These are phyloP conservation scores for Pezicula rhizophila DNA, from an alignment of 2,329 filamentous ascomycete genomes.

Conservation along the genomic window DNA sequence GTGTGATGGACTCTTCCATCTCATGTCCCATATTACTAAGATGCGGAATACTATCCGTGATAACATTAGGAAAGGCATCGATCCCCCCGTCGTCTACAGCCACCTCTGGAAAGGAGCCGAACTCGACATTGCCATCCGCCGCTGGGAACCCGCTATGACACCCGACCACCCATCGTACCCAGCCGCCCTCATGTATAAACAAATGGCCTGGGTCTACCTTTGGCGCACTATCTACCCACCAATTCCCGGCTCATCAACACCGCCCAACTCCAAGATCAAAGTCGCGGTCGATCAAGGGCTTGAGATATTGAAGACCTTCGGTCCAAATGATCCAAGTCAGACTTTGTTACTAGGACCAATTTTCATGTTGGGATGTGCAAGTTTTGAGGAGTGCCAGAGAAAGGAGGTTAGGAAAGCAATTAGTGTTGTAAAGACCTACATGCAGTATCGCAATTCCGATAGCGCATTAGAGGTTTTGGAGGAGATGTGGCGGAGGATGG, in stretches of 20 bases:
- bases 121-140: slow-evolving; percentile 68
- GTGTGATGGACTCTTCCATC: slow-evolving; percentile 72
- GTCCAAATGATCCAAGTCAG: slow-evolving; percentile 51
- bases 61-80: slow-evolving; percentile 54
- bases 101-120: slow-evolving; percentile 67
- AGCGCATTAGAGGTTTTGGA: slow-evolving; percentile 47
- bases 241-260: slow-evolving; percentile 29
- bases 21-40: slow-evolving; percentile 72
- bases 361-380: slow-evolving; percentile 54
- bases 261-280: slow-evolving; percentile 33
- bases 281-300: slow-evolving; percentile 52
- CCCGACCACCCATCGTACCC: slow-evolving; percentile 49
- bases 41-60: slow-evolving; percentile 69
- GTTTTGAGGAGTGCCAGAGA: slow-evolving; percentile 46
- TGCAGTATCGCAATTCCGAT: slow-evolving; percentile 53
- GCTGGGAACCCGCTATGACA: slow-evolving; percentile 64
- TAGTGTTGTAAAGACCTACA: slow-evolving; percentile 48
- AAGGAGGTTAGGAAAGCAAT: slow-evolving; percentile 46
- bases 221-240: slow-evolving; percentile 57
- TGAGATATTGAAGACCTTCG: slow-evolving; percentile 47
- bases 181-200: slow-evolving; percentile 54
- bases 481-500: slow-evolving; percentile 55
- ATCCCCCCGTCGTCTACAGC: slow-evolving; percentile 67
- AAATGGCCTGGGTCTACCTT: slow-evolving; percentile 61
- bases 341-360: slow-evolving; percentile 55